Evolutionary conservation across 1,284 basidiomycete species (phyloP), one percentile per base, ranked within the genome.

Genomic region (Rhodotorula sp.): DNA sequence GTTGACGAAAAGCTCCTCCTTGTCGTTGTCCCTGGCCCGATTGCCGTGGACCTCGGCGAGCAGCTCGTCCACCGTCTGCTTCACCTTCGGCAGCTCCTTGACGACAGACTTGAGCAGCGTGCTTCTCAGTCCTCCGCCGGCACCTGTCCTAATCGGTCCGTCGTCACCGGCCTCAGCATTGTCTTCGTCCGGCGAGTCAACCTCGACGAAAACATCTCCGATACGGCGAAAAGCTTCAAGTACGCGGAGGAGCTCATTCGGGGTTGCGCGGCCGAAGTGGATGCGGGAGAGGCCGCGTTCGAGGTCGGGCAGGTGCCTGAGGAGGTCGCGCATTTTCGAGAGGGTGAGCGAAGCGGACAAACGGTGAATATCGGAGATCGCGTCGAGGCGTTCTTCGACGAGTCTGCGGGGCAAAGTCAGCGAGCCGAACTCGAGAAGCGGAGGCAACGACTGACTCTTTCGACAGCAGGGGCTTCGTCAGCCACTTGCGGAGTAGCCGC

Each of bases 281-380:
- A 98, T 89, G 40, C 92, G 84, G 67, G 89, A 91, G 20, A 98
- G 82, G 0, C 95, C 95, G 75, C 87, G 89, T 1, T 92, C 89
- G 50, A 99, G 86, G 79, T 99, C 94, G 0, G 94, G 94, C 34
- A 95, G 83, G 59, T 86, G 86, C 76, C 83, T 88, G 56, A 96
- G 81, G 18, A 89, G 80, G 52, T 87, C 84, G 18, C 90, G 87
- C 46, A 97, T 83, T 53, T 84, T 86, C 80, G 64, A 84, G 70
- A 50, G 81, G 76, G 37, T 84, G 74, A 86, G 83, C 75, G 80
- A 85, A 63, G 85, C 62, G 3, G 47, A n/a, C 2, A 54, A 26
- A 82, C 88, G 65, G 80, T 83, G 78, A 57, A 97, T 88, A 77
- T 96, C 92, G 71, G 91, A 87, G 0, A 98, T 87, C 0, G 94